phyloP scores from a whole-genome alignment of 306 rosid species.

The Cucurbita maxima region DNA sequence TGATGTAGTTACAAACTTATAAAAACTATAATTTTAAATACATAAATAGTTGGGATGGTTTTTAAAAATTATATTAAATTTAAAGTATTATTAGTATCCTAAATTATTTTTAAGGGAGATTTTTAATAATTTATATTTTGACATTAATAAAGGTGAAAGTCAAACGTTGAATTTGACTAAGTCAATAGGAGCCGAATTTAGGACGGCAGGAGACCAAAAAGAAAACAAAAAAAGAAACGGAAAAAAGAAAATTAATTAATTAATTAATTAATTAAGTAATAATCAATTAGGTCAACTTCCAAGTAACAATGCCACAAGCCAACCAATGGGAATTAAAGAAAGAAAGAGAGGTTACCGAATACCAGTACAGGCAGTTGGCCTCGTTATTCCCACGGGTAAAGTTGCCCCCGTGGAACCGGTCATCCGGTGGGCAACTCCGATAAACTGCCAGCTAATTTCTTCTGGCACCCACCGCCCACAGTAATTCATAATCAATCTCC shows the following conservation, averaged over 20 bases:
- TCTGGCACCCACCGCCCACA: constrained; percentile 7
- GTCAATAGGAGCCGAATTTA: no score
- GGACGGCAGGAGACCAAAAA: constrained; percentile 9
- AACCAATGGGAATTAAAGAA: constrained; percentile 20
- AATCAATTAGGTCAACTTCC: constrained; percentile 67
- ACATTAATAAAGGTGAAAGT: no score
- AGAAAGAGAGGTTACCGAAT: neutral
- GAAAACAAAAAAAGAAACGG: neutral
- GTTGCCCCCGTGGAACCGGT: neutral
- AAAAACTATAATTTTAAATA: no score
- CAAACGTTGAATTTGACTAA: no score
- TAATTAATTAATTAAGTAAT: neutral
- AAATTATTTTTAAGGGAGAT: no score
- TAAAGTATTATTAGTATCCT: no score
- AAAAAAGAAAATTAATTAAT: neutral
- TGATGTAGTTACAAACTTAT: no score
- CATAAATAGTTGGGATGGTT: no score
- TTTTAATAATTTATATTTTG: no score
- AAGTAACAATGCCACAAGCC: constrained; percentile 29
- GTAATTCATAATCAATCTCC: neutral
- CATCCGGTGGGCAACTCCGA: neutral
- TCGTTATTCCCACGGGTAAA: neutral
- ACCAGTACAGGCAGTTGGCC: constrained; percentile 5
- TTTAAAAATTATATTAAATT: no score
- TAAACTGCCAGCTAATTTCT: constrained; percentile 6